These are phyloP conservation scores for Solanum hybrid DNA, from an alignment of 305 asterid species.

Conservation along the genomic window DNA sequence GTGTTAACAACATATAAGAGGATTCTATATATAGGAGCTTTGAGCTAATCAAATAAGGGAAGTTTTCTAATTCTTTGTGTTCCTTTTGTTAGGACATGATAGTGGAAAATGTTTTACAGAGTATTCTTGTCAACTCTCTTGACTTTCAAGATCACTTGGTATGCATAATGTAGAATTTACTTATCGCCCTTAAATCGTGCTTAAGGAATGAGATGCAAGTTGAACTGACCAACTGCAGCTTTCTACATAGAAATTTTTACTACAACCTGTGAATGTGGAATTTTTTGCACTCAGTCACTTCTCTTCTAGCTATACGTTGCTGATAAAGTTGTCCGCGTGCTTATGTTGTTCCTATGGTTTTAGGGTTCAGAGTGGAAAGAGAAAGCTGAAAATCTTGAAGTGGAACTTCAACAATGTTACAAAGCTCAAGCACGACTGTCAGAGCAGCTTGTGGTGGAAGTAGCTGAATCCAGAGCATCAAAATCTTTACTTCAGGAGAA, in stretches of 20 bases:
- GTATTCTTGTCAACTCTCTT: not conserved
- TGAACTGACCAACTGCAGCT: not conserved
- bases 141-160: not conserved
- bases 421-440: constrained; percentile 92
- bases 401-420: constrained; percentile 91
- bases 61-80: not conserved
- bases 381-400: constrained; percentile 79
- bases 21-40: not conserved
- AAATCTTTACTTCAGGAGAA: constrained; percentile 69
- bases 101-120: not conserved
- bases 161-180: not conserved
- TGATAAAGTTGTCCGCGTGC: not conserved
- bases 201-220: not conserved
- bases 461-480: constrained; percentile 71
- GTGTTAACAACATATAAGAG: not conserved
- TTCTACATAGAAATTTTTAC: not conserved
- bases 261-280: not conserved
- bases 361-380: constrained; percentile 99
- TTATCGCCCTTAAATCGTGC: not conserved
- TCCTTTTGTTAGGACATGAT: not conserved
- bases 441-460: constrained; percentile 93
- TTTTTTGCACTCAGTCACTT: not conserved
- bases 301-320: not conserved
- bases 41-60: not conserved
- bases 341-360: not conserved